A percentile compares a stretch with the other conserved stretches of the same genome.
Conservation (phyloP, 2,329 filamentous ascomycete genomes). For the Epichloe sylvatica region DNA sequence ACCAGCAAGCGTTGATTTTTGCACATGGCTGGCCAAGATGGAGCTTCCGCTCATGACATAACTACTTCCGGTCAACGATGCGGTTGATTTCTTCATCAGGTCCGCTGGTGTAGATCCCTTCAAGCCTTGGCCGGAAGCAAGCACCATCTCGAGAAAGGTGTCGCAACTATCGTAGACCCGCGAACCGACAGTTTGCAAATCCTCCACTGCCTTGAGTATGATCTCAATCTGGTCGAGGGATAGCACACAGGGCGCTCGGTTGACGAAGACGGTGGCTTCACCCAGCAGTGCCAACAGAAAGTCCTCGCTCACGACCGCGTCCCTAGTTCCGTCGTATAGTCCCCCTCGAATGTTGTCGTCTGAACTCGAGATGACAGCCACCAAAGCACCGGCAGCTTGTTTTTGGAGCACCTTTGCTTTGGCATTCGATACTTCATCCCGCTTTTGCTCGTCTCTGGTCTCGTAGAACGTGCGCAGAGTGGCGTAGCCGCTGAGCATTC, state of each 20-base stretch:
- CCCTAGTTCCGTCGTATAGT: conserved; percentile 66
- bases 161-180: conserved; percentile 62
- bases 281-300: conserved; percentile 72
- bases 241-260: conserved; percentile 40
- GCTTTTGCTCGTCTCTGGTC: conserved; percentile 48
- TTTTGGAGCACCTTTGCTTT: conserved; percentile 47
- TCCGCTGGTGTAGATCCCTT: conserved; percentile 51
- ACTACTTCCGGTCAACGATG: conserved; percentile 41
- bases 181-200: conserved; percentile 60
- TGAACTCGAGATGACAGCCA: conserved; percentile 73
- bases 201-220: conserved; percentile 65
- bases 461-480: conserved; percentile 84
- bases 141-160: conserved; percentile 62
- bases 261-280: conserved; percentile 67
- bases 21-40: conserved; percentile 50
- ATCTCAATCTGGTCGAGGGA: conserved; percentile 59
- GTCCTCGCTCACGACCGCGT: conserved; percentile 78
- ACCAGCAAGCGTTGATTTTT: conserved; percentile 44
- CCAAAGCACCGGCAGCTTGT: conserved; percentile 57
- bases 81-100: conserved; percentile 46
- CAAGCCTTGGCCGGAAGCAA: conserved; percentile 52
- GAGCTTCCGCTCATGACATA: conserved; percentile 63
- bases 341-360: conserved; percentile 86
- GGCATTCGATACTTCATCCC: conserved; percentile 16
- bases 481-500: conserved; percentile 81